Base-by-base conservation (phyloP, 768 basidiomycete species). In the Suillus fuscotomentosus region DNA sequence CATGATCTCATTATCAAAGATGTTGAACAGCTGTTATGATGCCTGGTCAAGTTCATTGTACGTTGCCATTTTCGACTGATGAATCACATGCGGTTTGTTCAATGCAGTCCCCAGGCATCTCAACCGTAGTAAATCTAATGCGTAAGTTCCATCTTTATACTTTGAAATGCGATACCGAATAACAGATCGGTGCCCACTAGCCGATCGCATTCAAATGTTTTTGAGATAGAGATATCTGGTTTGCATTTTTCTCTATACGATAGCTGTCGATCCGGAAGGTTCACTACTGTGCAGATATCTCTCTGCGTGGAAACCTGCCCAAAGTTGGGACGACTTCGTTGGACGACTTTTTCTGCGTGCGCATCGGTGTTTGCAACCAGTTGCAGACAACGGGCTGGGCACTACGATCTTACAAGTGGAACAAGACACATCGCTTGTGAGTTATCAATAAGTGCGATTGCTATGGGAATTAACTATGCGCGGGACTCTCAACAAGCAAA, bases 261-360 rank as follows among this genome's bases (percentile, higher is more conserved):
- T 54, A 20, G 20, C 24, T 3, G 27, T 15, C 24, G 24, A 50
- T 13, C 2, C 11, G 34, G 34, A 54, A 36, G 34, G 20, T 13
- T 36, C 11, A 54, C 20, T 20, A n/a, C 6, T n/a, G 11, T 36
- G 53, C 5, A 54, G 53, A 54, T 54, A 54, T 54, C 31, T 54
- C 53, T 54, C 31, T 54, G 20, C 11, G 11, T n/a, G 53, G 53
- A 11, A 34, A 54, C 20, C 34, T 54, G 3, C 53, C 53, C 11
- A 54, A 54, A 54, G 34, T 54, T 7, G 53, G 53, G 20, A 36
- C 0, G 34, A 13, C 20, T n/a, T 54, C 34, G 6, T 54, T 20
- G 53, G 53, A 54, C 20, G 53, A 54, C 34, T 54, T 54, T 54
- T 54, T 54, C 20, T n/a, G 53, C 20, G 53, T 54, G 53, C 53